Conservation (phyloP, 2,329 filamentous ascomycete species). For the Exophiala sp. region DNA sequence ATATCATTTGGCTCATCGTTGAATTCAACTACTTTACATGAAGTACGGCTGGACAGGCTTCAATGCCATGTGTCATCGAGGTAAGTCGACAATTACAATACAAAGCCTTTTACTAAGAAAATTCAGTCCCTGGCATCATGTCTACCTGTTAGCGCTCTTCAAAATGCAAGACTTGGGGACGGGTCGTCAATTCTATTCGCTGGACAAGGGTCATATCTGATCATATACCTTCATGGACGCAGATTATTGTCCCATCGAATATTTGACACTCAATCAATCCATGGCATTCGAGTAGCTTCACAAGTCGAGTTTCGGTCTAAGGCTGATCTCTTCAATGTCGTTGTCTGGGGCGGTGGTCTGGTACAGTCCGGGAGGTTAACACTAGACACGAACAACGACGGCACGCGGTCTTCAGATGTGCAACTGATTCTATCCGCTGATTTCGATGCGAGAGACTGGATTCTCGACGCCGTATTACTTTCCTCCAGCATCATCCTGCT, state of each 20-base stretch:
- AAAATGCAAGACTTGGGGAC: conserved; percentile 30
- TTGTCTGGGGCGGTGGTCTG: conserved; percentile 63
- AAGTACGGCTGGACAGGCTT: background rate
- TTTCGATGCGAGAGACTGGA: conserved; percentile 66
- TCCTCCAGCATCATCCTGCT: conserved; percentile 57
- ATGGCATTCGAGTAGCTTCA: conserved; percentile 14
- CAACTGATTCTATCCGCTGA: conserved; percentile 39
- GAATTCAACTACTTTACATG: background rate
- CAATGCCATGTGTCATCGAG: conserved; percentile 9
- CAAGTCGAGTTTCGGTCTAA: conserved; percentile 18
- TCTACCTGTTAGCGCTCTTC: conserved; percentile 43
- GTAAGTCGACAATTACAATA: background rate
- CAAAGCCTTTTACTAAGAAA: background rate
- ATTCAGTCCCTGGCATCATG: conserved; percentile 26
- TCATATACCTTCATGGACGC: conserved; percentile 35
- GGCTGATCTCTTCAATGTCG: conserved; percentile 20
- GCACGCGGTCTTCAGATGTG: conserved; percentile 26
- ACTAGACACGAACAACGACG: conserved; percentile 22
- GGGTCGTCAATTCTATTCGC: conserved; percentile 34
- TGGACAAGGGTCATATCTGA: conserved; percentile 38
- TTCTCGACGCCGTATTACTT: conserved; percentile 59
- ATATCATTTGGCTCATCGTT: background rate
- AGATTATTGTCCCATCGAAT: conserved; percentile 33
- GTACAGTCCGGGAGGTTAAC: conserved; percentile 34
- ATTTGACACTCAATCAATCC: conserved; percentile 21